A percentile compares a stretch with the other conserved stretches of the same genome.
phyloP scores from a whole-genome alignment of 805 yeast genomes.

The Saturnispora bothae region DNA sequence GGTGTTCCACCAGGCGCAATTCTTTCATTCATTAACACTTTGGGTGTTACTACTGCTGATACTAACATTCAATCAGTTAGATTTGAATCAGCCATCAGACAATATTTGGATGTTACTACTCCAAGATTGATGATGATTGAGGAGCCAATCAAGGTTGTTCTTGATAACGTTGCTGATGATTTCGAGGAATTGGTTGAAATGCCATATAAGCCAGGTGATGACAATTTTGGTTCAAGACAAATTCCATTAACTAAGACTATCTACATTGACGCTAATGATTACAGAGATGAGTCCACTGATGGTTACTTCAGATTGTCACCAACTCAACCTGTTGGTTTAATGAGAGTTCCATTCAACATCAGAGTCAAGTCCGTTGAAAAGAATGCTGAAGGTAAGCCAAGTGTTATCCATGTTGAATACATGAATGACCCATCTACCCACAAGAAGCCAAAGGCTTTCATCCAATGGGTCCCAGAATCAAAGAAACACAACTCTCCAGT shows the following conservation, averaged over 20 bases:
- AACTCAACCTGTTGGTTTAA: conserved; percentile 86
- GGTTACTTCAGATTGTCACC: conserved; percentile 93
- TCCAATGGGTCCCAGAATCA: conserved; percentile 89
- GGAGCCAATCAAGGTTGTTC: conserved; percentile 73
- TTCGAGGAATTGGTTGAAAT: conserved; percentile 59
- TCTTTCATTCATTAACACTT: conserved; percentile 80
- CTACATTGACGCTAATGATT: conserved; percentile 84
- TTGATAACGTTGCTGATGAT: conserved; percentile 74
- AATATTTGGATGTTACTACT: conserved; percentile 77
- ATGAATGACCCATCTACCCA: conserved; percentile 47
- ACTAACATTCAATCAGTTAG: conserved; percentile 84
- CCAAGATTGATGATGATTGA: conserved; percentile 92
- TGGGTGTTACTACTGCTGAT: conserved; percentile 93
- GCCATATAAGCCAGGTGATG: conserved; percentile 83
- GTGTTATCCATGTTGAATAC: conserved; percentile 68
- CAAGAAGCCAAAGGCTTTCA: conserved; percentile 86
- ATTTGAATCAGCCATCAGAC: conserved; percentile 83
- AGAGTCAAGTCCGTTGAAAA: conserved; percentile 59
- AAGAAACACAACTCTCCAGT: conserved; percentile 53
- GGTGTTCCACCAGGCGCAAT: conserved; percentile 99
- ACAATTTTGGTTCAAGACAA: conserved; percentile 62
- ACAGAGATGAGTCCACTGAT: conserved; percentile 50
- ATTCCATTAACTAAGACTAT: conserved; percentile 69
- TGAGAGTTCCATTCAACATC: conserved; percentile 81
- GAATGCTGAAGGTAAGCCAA: conserved; percentile 51